Evolutionary conservation across 192 early-diverging fungal species (phyloP).

Genomic region (Nowakowskiella sp.): DNA sequence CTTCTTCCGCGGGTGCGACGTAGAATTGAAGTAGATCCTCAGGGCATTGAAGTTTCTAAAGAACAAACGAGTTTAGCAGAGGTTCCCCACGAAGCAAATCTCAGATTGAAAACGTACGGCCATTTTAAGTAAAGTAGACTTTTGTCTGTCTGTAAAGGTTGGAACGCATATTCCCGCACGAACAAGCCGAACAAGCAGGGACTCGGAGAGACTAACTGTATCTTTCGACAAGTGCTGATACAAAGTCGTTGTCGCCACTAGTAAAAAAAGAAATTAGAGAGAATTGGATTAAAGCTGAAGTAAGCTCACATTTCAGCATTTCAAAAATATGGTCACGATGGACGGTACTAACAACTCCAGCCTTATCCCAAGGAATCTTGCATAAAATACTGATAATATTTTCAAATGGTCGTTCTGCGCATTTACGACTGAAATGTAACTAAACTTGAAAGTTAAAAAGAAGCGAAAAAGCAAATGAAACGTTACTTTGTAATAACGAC

Average conservation of each 20-base stretch:
- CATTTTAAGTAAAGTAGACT: slow-evolving; percentile 46
- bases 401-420: slow-evolving; percentile 67
- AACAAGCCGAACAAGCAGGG: slow-evolving; percentile 44
- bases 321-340: slow-evolving; percentile 71
- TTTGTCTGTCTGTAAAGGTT: slow-evolving; percentile 69
- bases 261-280: slow-evolving; percentile 1
- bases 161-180: slow-evolving; percentile 60
- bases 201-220: slow-evolving; percentile 49
- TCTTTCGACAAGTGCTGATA: slow-evolving; percentile 48
- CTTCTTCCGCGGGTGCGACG: slow-evolving; percentile 19
- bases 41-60: slow-evolving; percentile 27
- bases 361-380: slow-evolving; percentile 69
- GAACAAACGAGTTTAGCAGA: not conserved
- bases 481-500: slow-evolving; percentile 65
- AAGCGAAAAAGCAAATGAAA: not conserved
- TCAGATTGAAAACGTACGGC: slow-evolving; percentile 16
- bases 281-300: not conserved
- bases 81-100: no score
- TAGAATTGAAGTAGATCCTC: slow-evolving; percentile 24
- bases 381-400: slow-evolving; percentile 62
- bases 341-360: slow-evolving; percentile 45
- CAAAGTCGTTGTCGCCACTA: slow-evolving; percentile 59
- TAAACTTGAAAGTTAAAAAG: slow-evolving; percentile 16
- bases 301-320: slow-evolving; percentile 44
- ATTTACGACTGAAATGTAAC: slow-evolving; percentile 67